Conservation (phyloP, 2,329 filamentous ascomycete species). For the Sclerotinia glacialis region DNA sequence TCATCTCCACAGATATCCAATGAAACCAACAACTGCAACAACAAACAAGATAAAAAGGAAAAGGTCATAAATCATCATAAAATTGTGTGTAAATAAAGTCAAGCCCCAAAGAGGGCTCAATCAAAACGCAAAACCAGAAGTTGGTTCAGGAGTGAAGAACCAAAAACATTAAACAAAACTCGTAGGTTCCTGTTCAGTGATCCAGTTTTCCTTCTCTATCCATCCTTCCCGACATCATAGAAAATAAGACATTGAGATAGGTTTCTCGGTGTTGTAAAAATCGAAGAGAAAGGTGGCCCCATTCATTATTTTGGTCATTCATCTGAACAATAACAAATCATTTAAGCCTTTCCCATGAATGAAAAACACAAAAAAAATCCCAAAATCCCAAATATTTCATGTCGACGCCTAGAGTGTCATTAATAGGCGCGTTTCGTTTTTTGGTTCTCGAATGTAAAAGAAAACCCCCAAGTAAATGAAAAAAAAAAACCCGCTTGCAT, state of each 20-base stretch:
- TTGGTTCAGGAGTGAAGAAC: background rate
- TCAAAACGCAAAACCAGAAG: constrained; percentile 12
- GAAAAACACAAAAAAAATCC: constrained; percentile 11
- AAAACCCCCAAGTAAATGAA: constrained; percentile 11
- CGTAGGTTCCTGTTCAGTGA: constrained; percentile 7
- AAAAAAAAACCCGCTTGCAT: constrained; percentile 27
- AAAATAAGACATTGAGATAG: constrained; percentile 13
- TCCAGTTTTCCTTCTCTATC: constrained; percentile 19
- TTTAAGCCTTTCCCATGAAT: constrained; percentile 23
- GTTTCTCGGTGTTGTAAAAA: constrained; percentile 11
- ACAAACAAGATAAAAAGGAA: constrained; percentile 7
- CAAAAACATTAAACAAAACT: constrained; percentile 10
- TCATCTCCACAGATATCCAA: background rate
- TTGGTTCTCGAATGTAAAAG: constrained; percentile 20
- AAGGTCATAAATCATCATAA: constrained; percentile 22
- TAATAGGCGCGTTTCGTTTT: constrained; percentile 33
- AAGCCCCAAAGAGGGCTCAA: background rate
- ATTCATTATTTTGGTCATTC: constrained; percentile 18
- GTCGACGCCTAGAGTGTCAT: constrained; percentile 36
- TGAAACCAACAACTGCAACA: constrained; percentile 10
- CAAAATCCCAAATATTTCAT: constrained; percentile 16
- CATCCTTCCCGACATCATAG: constrained; percentile 20
- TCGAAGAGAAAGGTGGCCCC: constrained; percentile 12
- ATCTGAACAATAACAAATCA: constrained; percentile 22
- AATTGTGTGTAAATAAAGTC: constrained; percentile 1